Percentiles rank a stretch among this genome's conserved stretches.
Evolutionary conservation across 2,329 filamentous ascomycete genomes (phyloP).

Genomic region (Penicillium sp.): DNA sequence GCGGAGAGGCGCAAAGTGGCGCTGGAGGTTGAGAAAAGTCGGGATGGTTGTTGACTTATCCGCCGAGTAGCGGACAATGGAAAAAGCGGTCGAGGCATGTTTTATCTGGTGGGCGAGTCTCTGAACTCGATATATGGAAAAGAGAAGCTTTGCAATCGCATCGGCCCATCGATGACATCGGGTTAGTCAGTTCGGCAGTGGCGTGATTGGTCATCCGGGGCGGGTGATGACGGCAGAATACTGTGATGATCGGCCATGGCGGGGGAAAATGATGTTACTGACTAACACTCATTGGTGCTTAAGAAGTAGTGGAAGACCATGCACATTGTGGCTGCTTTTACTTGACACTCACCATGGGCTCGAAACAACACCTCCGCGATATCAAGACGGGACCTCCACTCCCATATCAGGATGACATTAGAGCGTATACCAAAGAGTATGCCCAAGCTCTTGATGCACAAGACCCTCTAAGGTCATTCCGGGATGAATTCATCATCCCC

Average conservation of each 20-base stretch:
- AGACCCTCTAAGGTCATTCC: constrained; percentile 56
- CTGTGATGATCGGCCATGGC: neutral
- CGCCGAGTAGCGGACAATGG: constrained; percentile 21
- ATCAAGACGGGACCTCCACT: constrained; percentile 27
- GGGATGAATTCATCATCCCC: constrained; percentile 70
- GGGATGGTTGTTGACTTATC: constrained; percentile 18
- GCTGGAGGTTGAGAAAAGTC: constrained; percentile 23
- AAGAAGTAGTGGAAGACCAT: neutral
- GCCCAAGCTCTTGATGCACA: constrained; percentile 52
- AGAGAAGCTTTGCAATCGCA: constrained; percentile 21
- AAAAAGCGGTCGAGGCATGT: constrained; percentile 30
- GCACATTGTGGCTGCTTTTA: neutral
- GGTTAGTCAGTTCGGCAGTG: constrained; percentile 28
- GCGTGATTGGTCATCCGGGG: constrained; percentile 27
- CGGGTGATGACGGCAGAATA: constrained; percentile 12
- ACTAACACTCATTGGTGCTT: neutral
- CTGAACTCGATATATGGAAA: constrained; percentile 2
- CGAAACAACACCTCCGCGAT: constrained; percentile 24
- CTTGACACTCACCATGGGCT: constrained; percentile 23
- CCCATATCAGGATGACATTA: constrained; percentile 30
- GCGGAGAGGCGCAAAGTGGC: constrained; percentile 26
- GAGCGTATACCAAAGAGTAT: constrained; percentile 35
- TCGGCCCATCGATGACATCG: constrained; percentile 18
- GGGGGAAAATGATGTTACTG: neutral
- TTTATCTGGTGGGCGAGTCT: constrained; percentile 1